These are phyloP conservation scores for Rhododendron ovatum DNA, from an alignment of 148 eudicot genomes.

Conservation along the genomic window DNA sequence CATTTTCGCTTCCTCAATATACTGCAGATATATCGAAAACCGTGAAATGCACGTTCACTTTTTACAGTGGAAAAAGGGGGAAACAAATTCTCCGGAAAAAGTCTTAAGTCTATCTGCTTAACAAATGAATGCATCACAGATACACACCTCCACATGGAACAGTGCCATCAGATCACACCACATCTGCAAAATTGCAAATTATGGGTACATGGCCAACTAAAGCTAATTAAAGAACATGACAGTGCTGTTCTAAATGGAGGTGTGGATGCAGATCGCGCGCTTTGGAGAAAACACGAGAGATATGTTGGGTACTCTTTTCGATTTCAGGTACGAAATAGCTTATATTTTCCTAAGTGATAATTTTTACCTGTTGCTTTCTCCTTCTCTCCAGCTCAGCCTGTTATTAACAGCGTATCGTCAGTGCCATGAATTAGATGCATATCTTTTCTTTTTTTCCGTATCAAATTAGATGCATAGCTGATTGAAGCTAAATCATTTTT, in stretches of 20 bases:
- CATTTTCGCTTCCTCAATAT: slow-evolving; percentile 39
- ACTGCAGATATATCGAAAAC: slow-evolving; percentile 22
- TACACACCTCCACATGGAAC: slow-evolving; percentile 15
- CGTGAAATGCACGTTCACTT: neutral
- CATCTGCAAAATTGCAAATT: slow-evolving; percentile 10
- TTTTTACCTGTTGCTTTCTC: slow-evolving; percentile 49
- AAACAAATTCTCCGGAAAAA: neutral
- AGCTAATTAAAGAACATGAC: neutral
- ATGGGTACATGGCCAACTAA: neutral
- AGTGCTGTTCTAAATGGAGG: slow-evolving; percentile 8
- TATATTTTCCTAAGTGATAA: neutral
- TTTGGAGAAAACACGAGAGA: neutral
- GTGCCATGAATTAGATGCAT: neutral
- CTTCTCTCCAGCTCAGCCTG: slow-evolving; percentile 54
- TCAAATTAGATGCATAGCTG: neutral
- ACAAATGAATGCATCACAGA: neutral
- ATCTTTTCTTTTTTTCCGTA: neutral
- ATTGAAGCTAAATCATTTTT: neutral
- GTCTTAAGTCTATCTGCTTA: neutral
- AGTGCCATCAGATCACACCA: slow-evolving; percentile 1
- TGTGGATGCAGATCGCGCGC: neutral
- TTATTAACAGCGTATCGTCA: neutral
- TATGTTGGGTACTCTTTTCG: neutral
- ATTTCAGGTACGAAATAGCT: neutral
- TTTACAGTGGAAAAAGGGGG: too few species aligned